A percentile compares a stretch with the other conserved stretches of the same genome.
Conservation (phyloP, 495 filamentous ascomycete species). For the Rostrohypoxylon terebratum region DNA sequence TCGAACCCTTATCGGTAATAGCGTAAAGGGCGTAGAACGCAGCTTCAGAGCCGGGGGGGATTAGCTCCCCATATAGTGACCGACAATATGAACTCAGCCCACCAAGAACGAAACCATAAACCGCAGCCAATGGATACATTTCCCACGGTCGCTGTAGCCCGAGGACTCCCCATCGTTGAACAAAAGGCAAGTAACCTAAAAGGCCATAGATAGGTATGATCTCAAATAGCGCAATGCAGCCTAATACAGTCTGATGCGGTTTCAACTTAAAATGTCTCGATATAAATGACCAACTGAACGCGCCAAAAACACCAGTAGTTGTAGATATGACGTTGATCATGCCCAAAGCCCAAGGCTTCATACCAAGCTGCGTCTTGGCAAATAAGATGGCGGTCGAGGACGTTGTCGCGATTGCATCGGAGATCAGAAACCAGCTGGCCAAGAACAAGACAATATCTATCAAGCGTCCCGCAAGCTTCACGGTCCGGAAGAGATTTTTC, state of each 20-base stretch:
- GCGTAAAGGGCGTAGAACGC: conserved; percentile 97
- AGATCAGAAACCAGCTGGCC: conserved; percentile 92
- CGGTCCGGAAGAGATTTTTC: conserved; percentile 83
- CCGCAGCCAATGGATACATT: conserved; percentile 91
- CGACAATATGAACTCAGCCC: conserved; percentile 95
- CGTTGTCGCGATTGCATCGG: conserved; percentile 93
- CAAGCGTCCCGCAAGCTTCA: conserved; percentile 79
- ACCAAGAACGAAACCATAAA: conserved; percentile 94
- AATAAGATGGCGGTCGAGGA: conserved; percentile 95
- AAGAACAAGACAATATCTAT: conserved; percentile 91
- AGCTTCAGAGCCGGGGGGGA: conserved; percentile 93
- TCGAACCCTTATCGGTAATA: conserved; percentile 97
- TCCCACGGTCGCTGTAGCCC: conserved; percentile 95
- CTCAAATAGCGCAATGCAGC: conserved; percentile 90
- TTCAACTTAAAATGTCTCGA: conserved; percentile 72
- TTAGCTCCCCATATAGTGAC: conserved; percentile 88
- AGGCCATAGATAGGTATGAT: conserved; percentile 92
- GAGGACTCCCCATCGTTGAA: conserved; percentile 77
- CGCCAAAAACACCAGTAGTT: conserved; percentile 81
- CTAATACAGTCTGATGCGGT: conserved; percentile 88
- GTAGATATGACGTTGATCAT: conserved; percentile 94
- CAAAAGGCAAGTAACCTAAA: conserved; percentile 85
- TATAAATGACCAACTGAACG: conserved; percentile 87
- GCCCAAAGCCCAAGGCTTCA: conserved; percentile 88
- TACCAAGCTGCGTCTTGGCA: conserved; percentile 91